Evolutionary conservation across 495 filamentous ascomycete species (phyloP), one percentile per base, ranked within the genome.

Genomic region (Friedmanniomyces endolithicus): DNA sequence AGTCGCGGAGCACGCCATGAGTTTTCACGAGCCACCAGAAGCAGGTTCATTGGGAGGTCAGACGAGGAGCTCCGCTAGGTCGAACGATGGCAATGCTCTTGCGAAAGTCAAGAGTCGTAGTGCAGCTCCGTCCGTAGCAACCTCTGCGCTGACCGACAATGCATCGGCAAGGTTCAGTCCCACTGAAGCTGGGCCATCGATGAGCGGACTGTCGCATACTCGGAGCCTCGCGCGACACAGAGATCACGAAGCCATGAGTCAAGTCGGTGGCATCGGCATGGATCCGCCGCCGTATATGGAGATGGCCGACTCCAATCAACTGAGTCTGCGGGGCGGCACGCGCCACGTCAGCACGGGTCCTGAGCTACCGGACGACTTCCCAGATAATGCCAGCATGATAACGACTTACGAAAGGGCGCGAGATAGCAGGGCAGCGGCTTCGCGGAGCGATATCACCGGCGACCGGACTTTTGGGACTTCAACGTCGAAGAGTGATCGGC

Each of bases 321-420:
- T 31, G 4, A 31, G 27, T 31, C 27, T 9, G 27, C 27, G 37
- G 6, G 14, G 37, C 37, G 14, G 17, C 37, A 41, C 37, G 37
- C 3, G 37, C 14, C 4, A 19, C 6, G 17, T 24, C 4, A 50
- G 29, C n/a, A 33, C 29, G 9, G 4, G 19, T 9, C 48, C 20
- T 11, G 33, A 17, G 35, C 39, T 44, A 12, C 50, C 39, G 11
- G 35, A 44, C 35, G 50, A 44, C 19, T 53, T 44, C 20, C 50
- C 50, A 1, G 50, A 53, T 20, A 53, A 53, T 53, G 50, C 50
- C 11, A 44, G 35, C 39, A 17, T 27, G 50, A 22, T 53, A 2
- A 25, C 50, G 11, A 9, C 50, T 22, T 53, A 31, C 9, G 27
- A 31, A 9, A 3, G 27, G 27, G 27, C 27, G 3, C 27, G 9